A percentile compares a stretch with the other conserved stretches of the same genome.
These are phyloP conservation scores for Panellus pusillus DNA, from an alignment of 768 basidiomycete genomes.

Conservation along the genomic window DNA sequence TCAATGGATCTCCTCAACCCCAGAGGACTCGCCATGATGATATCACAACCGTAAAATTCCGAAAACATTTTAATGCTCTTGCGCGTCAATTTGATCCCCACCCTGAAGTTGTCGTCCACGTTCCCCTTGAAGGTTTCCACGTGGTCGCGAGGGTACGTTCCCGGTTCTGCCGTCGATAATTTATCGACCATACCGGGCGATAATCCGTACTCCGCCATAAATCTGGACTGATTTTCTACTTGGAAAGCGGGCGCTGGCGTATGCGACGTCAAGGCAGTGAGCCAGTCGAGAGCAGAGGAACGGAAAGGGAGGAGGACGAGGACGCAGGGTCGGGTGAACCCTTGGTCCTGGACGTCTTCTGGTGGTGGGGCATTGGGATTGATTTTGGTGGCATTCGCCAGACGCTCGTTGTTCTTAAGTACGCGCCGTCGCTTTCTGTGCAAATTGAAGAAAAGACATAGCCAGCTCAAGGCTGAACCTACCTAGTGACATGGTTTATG, in stretches of 20 bases:
- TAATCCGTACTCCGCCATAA: constrained; percentile 78
- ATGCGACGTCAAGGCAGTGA: constrained; percentile 75
- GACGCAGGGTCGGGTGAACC: constrained; percentile 94
- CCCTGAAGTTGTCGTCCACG: constrained; percentile 90
- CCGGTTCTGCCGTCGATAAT: constrained; percentile 67
- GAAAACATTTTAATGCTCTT: constrained; percentile 91
- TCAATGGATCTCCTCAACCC: constrained; percentile 90
- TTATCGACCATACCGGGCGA: constrained; percentile 82
- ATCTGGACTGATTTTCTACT: constrained; percentile 86
- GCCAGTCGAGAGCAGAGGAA: constrained; percentile 81
- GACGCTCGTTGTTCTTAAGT: constrained; percentile 91
- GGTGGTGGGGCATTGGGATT: constrained; percentile 53
- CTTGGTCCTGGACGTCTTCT: constrained; percentile 90
- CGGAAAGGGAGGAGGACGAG: constrained; percentile 94
- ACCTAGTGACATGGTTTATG: constrained; percentile 91
- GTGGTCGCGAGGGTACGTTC: constrained; percentile 84
- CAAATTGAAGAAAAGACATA: neutral
- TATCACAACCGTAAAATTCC: constrained; percentile 87
- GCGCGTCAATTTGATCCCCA: constrained; percentile 89
- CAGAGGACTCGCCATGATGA: constrained; percentile 91
- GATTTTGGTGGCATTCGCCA: constrained; percentile 68
- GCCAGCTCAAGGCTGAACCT: constrained; percentile 19
- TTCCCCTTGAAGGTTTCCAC: constrained; percentile 96
- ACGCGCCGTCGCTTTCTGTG: constrained; percentile 85
- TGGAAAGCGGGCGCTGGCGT: constrained; percentile 72